Evolutionary conservation across 176 grass and related monocot genomes (phyloP).

Genomic region (Oryza glaberrima): DNA sequence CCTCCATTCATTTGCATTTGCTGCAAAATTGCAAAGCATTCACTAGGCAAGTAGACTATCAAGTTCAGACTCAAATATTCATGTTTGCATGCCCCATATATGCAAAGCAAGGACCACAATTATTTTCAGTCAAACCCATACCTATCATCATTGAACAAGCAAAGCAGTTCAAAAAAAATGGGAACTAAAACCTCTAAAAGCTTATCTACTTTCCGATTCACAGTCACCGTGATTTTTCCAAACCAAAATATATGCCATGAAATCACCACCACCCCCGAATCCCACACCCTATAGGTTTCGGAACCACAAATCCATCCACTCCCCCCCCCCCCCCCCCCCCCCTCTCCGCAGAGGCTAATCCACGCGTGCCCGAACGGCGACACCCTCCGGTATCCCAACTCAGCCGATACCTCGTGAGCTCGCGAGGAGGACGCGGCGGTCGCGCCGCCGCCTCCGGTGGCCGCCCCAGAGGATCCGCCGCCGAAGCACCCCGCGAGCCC

Average conservation of each 20-base stretch:
- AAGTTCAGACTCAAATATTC: constrained; percentile 5
- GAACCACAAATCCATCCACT: constrained; percentile 15
- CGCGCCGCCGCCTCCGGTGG: constrained; percentile 6
- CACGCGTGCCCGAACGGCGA: neutral
- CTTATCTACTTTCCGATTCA: neutral
- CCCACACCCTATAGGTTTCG: neutral
- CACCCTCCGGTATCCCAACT: neutral
- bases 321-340: neutral
- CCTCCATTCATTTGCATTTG: constrained; percentile 30
- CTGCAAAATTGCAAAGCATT: neutral
- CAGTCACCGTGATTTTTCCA: neutral
- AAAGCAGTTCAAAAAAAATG: neutral
- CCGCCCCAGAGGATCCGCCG: constrained; percentile 51
- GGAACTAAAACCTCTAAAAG: constrained; percentile 1
- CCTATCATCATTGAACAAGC: constrained; percentile 16
- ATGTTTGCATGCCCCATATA: neutral
- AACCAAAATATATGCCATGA: constrained; percentile 6
- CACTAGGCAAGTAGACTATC: neutral
- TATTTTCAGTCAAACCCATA: constrained; percentile 15
- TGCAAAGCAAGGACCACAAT: constrained; percentile 33
- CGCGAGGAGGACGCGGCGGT: constrained; percentile 39
- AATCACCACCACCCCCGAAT: neutral
- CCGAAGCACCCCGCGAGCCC: constrained; percentile 66
- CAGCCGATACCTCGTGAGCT: constrained; percentile 43
- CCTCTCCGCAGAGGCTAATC: constrained; percentile 1